phyloP scores from a whole-genome alignment of 345 rosid species.

The Aquilaria sinensis region DNA sequence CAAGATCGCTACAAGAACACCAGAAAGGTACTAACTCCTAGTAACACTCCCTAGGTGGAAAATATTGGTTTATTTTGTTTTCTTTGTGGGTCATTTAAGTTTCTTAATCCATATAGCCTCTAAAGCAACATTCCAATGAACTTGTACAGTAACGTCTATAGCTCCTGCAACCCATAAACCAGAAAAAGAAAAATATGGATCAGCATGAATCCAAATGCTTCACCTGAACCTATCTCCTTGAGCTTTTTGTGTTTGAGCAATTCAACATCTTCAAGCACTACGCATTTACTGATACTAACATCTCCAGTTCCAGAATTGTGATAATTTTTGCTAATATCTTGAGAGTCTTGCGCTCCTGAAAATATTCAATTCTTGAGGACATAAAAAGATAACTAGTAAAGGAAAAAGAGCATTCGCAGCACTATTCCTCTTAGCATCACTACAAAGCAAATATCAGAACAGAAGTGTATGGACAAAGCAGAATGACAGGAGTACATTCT shows the following conservation, averaged over 20 bases:
- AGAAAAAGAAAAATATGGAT: background rate
- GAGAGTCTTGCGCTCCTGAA: slow-evolving; percentile 28
- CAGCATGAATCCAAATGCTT: background rate
- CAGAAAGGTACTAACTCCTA: background rate
- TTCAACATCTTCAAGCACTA: slow-evolving; percentile 13
- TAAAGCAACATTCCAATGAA: background rate
- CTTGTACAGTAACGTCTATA: no score
- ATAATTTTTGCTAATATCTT: slow-evolving; percentile 10
- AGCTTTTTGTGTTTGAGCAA: slow-evolving; percentile 31
- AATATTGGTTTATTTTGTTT: background rate
- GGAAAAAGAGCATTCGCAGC: background rate
- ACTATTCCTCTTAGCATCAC: no score
- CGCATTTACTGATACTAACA: slow-evolving; percentile 9
- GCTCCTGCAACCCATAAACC: no score
- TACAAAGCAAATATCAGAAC: no score
- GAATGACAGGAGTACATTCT: no score
- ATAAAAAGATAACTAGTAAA: background rate
- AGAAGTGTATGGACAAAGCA: no score
- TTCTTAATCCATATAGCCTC: background rate
- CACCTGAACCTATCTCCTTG: slow-evolving; percentile 39
- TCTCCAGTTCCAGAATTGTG: slow-evolving; percentile 6
- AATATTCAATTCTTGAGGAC: slow-evolving; percentile 10
- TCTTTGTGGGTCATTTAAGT: background rate
- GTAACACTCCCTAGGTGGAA: background rate
- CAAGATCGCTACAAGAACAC: background rate